Evolutionary conservation across 1,139 yeast species (phyloP), one percentile per base, ranked within the genome.

Genomic region (Geotrichum carabidarum): DNA sequence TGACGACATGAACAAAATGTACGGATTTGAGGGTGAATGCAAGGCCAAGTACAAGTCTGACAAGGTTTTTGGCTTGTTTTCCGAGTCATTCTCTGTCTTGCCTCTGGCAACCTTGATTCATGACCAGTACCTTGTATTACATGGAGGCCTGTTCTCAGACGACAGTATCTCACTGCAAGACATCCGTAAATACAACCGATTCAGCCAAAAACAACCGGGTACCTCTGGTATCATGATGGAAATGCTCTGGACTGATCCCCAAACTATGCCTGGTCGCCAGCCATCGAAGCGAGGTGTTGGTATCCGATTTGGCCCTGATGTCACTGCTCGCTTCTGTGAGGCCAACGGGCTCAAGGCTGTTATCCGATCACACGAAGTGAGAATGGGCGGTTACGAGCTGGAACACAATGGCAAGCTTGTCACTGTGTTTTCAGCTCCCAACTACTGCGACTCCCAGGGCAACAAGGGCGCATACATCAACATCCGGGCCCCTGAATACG

Each of bases 211-310:
- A 31, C 97, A 90, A 71, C 97, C 97, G 17, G 94, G 96, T 46
- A 80, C 84, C 62, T 90, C 86, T 56, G 99, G 99, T 8, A 75
- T 89, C 48, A 95, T 94, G 70, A 93, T 91, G 97, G 99, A 93
- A 67, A 78, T 94, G 68, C 76, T 93, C 58, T 93, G 99, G 99
- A 88, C 98, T 0, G 99, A 93, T 69, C 99, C 99, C 1, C 97
- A 90, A 69, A 75, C 77, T 0, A 76, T 72, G 9, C 74, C 79
- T 15, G 99, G 99, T 12, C 78, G 95, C 50, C 82, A 90, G 1
- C 89, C 95, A 4, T 86, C 95, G 27, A 90, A 90, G 71, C 81
- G 99, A 68, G 99, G 99, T 42, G 83, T 91, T 54, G 98, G 99
- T 31, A 81, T 88, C 71, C 96, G 93, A 68, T 93, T 93, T 70